Conservation (phyloP, 441 rosid species). For the Flueggea neowawraea region DNA sequence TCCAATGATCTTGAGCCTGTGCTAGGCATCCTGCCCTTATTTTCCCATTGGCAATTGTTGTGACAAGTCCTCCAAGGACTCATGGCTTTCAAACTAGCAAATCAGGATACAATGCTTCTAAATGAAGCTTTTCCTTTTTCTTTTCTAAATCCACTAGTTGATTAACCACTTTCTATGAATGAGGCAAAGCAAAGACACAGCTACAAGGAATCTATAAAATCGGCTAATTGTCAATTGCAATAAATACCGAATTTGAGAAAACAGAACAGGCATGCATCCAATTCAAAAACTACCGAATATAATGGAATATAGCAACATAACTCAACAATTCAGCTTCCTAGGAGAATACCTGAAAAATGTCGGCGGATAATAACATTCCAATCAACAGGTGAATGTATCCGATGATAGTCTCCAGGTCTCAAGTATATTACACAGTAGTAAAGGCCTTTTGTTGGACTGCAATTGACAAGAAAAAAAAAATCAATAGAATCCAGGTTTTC, state of each 20-base stretch:
- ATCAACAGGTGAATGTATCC: slow-evolving; percentile 85
- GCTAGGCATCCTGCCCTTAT: slow-evolving; percentile 7
- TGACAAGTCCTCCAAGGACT: neutral
- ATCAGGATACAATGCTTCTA: neutral
- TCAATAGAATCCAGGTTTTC: no score
- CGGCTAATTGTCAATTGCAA: neutral
- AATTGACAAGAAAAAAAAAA: slow-evolving; percentile 13
- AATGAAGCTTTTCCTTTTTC: no score
- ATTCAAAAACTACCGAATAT: neutral
- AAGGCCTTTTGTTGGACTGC: slow-evolving; percentile 89
- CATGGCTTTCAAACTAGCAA: neutral
- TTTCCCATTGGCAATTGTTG: neutral
- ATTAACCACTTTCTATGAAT: no score
- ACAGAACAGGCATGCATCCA: neutral
- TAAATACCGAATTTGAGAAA: neutral
- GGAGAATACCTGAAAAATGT: slow-evolving; percentile 76
- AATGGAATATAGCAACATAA: neutral
- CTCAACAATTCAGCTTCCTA: neutral
- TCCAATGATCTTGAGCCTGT: neutral
- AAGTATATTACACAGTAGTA: slow-evolving; percentile 95
- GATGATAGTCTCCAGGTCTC: slow-evolving; percentile 93
- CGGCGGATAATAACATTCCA: slow-evolving; percentile 87
- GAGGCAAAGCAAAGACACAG: slow-evolving; percentile 2
- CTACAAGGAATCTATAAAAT: neutral
- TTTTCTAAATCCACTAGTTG: no score